These are phyloP conservation scores for Russula brevipes DNA, from an alignment of 768 basidiomycete species.

Conservation along the genomic window DNA sequence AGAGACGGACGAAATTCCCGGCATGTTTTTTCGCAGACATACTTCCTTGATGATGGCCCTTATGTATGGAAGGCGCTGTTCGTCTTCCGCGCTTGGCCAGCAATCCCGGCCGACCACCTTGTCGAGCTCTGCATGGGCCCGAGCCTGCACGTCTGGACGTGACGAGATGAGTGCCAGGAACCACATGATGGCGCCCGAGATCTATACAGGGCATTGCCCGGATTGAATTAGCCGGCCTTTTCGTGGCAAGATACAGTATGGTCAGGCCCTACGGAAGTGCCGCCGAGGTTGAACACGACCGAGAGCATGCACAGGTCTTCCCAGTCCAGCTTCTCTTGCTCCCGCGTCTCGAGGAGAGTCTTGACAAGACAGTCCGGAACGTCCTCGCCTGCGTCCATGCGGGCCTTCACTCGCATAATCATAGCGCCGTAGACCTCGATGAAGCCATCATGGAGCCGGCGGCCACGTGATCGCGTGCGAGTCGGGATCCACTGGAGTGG, in stretches of 20 bases:
- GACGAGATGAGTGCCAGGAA: constrained; percentile 27
- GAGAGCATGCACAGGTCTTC: constrained; percentile 35
- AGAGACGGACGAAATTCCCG: background rate
- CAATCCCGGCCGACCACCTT: constrained; percentile 26
- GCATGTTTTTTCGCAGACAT: background rate
- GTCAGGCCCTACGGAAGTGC: constrained; percentile 29
- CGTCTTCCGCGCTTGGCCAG: constrained; percentile 28
- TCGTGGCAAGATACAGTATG: background rate
- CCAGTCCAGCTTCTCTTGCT: constrained; percentile 32
- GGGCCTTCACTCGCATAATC: constrained; percentile 30
- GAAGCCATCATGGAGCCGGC: constrained; percentile 36
- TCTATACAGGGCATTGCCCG: constrained; percentile 29
- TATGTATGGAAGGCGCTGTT: constrained; percentile 28
- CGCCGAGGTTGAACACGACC: constrained; percentile 34
- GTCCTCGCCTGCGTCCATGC: constrained; percentile 32
- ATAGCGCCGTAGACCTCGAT: constrained; percentile 34
- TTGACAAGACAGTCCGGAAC: constrained; percentile 37
- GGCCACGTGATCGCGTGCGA: constrained; percentile 36
- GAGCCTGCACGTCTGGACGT: constrained; percentile 29
- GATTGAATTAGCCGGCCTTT: constrained; percentile 1
- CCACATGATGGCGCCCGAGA: constrained; percentile 35
- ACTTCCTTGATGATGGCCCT: constrained; percentile 31
- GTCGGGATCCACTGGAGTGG: constrained; percentile 40
- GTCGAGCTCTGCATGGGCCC: constrained; percentile 32
- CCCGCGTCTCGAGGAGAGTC: constrained; percentile 30